A percentile compares a stretch with the other conserved stretches of the same genome.
Conservation (phyloP, 148 eudicot genomes). For the Camellia lanceoleosa region DNA sequence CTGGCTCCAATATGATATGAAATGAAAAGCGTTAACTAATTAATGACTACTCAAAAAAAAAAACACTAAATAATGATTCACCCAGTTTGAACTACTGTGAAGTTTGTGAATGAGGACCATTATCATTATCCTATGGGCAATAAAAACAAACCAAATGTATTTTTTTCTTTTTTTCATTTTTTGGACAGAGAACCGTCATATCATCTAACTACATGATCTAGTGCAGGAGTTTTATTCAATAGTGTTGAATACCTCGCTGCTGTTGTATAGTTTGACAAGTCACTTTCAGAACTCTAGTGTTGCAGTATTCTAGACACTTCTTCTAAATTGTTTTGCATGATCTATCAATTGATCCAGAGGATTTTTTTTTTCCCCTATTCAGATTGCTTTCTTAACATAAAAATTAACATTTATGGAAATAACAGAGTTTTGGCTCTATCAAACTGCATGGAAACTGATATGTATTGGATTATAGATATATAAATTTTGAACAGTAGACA, state of each 20-base stretch:
- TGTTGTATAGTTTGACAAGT: not conserved
- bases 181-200: too few relatives aligned
- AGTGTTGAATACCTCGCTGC: not conserved
- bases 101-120: not conserved
- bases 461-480: not conserved
- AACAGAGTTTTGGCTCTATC: not conserved
- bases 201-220: too few relatives aligned
- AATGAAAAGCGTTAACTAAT: not conserved
- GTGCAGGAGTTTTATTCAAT: not conserved
- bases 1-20: not conserved
- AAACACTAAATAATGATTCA: not conserved
- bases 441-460: not conserved
- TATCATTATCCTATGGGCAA: not conserved
- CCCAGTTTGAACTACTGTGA: not conserved
- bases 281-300: not conserved
- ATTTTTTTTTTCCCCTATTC: too few relatives aligned
- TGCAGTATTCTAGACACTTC: not conserved
- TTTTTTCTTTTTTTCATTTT: not conserved
- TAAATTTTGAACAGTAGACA: not conserved
- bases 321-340: not conserved
- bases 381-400: too few relatives aligned
- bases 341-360: too few relatives aligned
- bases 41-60: too few relatives aligned
- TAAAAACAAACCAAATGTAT: not conserved
- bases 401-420: too few relatives aligned